A percentile compares a stretch with the other conserved stretches of the same genome.
Conservation (phyloP, 2,329 filamentous ascomycete genomes). For the Alternaria brassicae region DNA sequence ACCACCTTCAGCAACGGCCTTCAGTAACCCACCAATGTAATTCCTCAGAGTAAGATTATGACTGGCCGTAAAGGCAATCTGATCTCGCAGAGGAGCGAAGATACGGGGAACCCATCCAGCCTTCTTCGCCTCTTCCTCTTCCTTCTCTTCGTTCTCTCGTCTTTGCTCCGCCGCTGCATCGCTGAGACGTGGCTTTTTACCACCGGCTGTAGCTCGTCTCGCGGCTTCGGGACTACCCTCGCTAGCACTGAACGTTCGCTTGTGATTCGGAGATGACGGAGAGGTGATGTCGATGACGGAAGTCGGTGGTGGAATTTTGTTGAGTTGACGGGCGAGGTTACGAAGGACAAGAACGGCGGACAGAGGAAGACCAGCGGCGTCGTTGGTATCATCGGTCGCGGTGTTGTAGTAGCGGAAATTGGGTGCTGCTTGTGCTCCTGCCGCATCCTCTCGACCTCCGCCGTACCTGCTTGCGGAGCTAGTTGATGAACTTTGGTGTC, state of each 20-base stretch:
- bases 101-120: conserved; percentile 71
- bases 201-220: conserved; percentile 31
- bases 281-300: conserved; percentile 31
- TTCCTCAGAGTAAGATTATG: conserved; percentile 63
- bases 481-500: conserved; percentile 22
- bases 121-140: conserved; percentile 59
- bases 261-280: conserved; percentile 36
- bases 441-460: conserved; percentile 24
- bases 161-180: conserved; percentile 42
- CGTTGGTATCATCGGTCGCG: conserved; percentile 56
- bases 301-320: conserved; percentile 45
- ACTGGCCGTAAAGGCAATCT: conserved; percentile 72
- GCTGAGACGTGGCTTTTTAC: conserved; percentile 55
- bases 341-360: conserved; percentile 78
- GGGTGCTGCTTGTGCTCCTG: conserved; percentile 29
- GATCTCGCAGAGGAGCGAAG: conserved; percentile 70
- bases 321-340: conserved; percentile 69
- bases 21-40: conserved; percentile 48
- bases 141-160: conserved; percentile 44
- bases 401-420: conserved; percentile 55
- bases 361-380: conserved; percentile 79
- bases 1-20: conserved; percentile 46
- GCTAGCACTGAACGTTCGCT: conserved; percentile 42
- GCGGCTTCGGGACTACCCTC: conserved; percentile 36
- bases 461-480: conserved; percentile 31